Conservation (phyloP, 257 asterid genomes). For the Capsicum rhomboideum region DNA sequence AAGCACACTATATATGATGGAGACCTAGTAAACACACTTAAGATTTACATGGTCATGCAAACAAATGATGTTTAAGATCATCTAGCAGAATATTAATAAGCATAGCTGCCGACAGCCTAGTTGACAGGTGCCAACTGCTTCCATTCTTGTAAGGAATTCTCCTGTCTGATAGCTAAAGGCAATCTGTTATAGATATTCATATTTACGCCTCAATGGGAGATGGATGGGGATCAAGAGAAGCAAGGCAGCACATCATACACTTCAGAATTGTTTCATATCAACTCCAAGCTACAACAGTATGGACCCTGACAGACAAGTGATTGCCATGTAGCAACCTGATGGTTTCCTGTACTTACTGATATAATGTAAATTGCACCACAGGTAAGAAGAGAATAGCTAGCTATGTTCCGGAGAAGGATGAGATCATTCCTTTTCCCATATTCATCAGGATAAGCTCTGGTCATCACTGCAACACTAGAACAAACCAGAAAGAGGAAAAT, state of each 20-base stretch:
- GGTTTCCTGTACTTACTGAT: constrained; percentile 48
- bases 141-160: background rate
- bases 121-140: background rate
- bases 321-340: background rate
- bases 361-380: constrained; percentile 70
- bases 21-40: background rate
- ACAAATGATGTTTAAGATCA: background rate
- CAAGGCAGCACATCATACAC: background rate
- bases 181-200: background rate
- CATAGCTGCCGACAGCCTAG: background rate
- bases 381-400: constrained; percentile 77
- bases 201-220: background rate
- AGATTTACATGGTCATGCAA: background rate
- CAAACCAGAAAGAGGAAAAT: background rate
- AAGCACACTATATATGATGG: background rate
- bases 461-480: constrained; percentile 95
- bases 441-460: constrained; percentile 87
- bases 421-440: constrained; percentile 43
- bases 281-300: background rate
- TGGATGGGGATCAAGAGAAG: background rate
- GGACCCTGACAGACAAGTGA: background rate
- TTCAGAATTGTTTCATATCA: background rate
- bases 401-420: constrained; percentile 72
- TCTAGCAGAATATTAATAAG: background rate
- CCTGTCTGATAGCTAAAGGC: background rate